Percentiles rank a stretch among this genome's conserved stretches.
Conservation (phyloP, 805 yeast species). For the Candida parachauliodes region DNA sequence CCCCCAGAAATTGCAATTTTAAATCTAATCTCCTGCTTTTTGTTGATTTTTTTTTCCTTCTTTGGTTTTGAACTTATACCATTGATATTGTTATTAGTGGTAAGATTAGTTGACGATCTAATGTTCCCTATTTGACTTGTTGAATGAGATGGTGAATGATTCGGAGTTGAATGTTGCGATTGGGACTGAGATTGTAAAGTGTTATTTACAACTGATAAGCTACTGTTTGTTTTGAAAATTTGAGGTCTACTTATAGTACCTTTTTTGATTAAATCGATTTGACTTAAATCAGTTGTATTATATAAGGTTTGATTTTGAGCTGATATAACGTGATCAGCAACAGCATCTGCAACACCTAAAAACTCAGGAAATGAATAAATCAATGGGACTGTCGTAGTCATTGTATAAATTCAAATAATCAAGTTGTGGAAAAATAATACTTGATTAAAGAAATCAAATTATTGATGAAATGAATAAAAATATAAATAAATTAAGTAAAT, state of each 20-base stretch:
- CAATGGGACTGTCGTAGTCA: constrained; percentile 93
- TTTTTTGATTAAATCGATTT: constrained; percentile 30
- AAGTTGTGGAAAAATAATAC: background rate
- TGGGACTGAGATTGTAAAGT: constrained; percentile 2
- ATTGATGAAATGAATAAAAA: background rate
- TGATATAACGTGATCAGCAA: constrained; percentile 87
- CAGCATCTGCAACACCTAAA: constrained; percentile 90
- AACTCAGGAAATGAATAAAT: constrained; percentile 90
- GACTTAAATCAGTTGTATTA: constrained; percentile 33
- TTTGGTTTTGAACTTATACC: constrained; percentile 17
- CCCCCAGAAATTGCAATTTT: constrained; percentile 94
- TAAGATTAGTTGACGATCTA: constrained; percentile 3
- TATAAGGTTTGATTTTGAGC: constrained; percentile 77
- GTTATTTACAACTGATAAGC: constrained; percentile 2
- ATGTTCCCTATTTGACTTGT: constrained; percentile 4
- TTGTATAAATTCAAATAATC: too few relatives aligned
- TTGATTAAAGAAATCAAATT: background rate
- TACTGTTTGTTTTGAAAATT: constrained; percentile 3
- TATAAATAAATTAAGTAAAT: background rate
- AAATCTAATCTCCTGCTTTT: constrained; percentile 66
- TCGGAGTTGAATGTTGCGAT: constrained; percentile 9
- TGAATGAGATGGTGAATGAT: constrained; percentile 11
- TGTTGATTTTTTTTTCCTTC: constrained; percentile 40
- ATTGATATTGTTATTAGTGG: background rate
- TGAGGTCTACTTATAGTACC: constrained; percentile 13